Evolutionary conservation across 805 yeast species (phyloP), one percentile per base, ranked within the genome.

Genomic region (Metschnikowia lochheadii): DNA sequence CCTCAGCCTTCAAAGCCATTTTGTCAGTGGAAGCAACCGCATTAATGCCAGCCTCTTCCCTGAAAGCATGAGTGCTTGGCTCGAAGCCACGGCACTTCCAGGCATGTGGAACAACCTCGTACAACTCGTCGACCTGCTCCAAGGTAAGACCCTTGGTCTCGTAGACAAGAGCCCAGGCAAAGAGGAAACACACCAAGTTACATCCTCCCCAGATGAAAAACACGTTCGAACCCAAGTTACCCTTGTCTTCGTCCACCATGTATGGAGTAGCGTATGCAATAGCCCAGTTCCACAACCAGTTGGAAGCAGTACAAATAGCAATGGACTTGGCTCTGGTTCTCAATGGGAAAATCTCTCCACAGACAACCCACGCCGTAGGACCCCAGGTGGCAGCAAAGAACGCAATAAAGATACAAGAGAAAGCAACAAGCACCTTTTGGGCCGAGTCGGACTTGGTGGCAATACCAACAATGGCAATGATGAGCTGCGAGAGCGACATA

Each of bases 401-500:
- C 38, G 71, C 69, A 59, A 72, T 71, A 56, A 68, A 71, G 39
- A 67, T 66, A 59, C 73, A 72, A 48, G 64, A 57, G 60, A 71
- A 70, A 21, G 72, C 73, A 52, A 70, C 66, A 52, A 70, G 66
- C 51, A 60, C 66, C 56, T 65, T 63, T 49, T 66, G 66, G 38
- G 72, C 69, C 35, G 71, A 56, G 39, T 64, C 52, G 18, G 75
- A 70, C 14, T 49, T 48, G 44, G 75, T 64, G 44, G 77, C 73
- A 46, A 74, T 68, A 50, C 76, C 75, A 37, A 69, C 69, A 53
- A 68, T 63, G 36, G 75, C 80, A 49, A 76, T 76, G 50, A 77
- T 63, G 56, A 75, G 69, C 64, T 75, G 84, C 58, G 83, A 82
- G 35, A 73, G 63, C 57, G 79, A 71, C 87, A 84, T 84, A 53